A percentile compares a stretch with the other conserved stretches of the same genome.
These are phyloP conservation scores for Kuraishia hungarica DNA, from an alignment of 805 yeast species.

Conservation along the genomic window DNA sequence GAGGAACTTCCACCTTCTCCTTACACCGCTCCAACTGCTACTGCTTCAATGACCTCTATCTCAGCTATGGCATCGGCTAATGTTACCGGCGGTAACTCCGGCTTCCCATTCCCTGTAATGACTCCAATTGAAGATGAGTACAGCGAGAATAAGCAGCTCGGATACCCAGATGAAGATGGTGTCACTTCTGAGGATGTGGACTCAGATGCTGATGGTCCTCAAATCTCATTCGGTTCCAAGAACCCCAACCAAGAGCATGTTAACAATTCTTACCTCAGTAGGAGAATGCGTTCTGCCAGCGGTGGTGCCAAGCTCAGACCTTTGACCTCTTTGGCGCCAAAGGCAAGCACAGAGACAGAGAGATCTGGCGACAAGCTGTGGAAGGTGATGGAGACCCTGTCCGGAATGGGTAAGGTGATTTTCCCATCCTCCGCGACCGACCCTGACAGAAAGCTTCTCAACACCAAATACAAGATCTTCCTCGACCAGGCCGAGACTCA, in stretches of 20 bases:
- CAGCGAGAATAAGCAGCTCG: conserved; percentile 23
- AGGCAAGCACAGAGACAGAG: conserved; percentile 6
- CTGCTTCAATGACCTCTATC: conserved; percentile 55
- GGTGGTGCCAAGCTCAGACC: conserved; percentile 26
- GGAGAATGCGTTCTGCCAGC: neutral
- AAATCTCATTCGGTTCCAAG: conserved; percentile 55
- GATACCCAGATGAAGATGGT: conserved; percentile 8
- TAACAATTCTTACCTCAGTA: conserved; percentile 28
- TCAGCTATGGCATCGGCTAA: conserved; percentile 34
- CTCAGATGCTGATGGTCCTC: conserved; percentile 38
- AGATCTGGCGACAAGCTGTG: conserved; percentile 61
- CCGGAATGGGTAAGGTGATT: conserved; percentile 78
- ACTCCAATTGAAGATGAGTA: conserved; percentile 26
- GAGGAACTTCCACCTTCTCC: conserved; percentile 45
- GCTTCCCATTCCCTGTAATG: conserved; percentile 43
- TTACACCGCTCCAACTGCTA: conserved; percentile 76
- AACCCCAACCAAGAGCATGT: conserved; percentile 45
- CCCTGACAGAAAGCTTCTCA: conserved; percentile 63
- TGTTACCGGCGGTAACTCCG: conserved; percentile 20
- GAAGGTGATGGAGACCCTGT: conserved; percentile 78
- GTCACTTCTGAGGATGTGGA: conserved; percentile 22
- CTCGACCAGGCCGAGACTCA: conserved; percentile 83
- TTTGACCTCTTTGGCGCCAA: conserved; percentile 20
- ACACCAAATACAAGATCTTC: conserved; percentile 78
- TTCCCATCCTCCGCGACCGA: conserved; percentile 49